Evolutionary conservation across 768 basidiomycete species (phyloP).

Genomic region (Tubosaeta sp.): DNA sequence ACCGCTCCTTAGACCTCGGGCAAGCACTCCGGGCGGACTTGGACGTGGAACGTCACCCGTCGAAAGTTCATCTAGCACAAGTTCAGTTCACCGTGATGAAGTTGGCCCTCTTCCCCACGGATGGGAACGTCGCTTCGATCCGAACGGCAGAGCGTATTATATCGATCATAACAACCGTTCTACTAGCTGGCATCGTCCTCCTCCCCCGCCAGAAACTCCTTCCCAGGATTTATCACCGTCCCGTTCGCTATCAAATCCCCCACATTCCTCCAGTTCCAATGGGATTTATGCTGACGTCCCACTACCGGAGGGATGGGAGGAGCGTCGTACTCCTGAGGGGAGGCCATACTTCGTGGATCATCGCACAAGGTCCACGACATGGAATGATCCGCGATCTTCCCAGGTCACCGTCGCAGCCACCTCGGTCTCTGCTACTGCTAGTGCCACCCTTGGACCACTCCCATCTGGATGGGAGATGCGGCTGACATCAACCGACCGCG

Average conservation of each 20-base stretch:
- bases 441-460: constrained; percentile 69
- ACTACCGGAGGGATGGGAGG: constrained; percentile 89
- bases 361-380: constrained; percentile 81
- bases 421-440: constrained; percentile 40
- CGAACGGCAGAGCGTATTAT: constrained; percentile 66
- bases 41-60: constrained; percentile 3
- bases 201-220: constrained; percentile 19
- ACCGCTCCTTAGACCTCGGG: constrained; percentile 10
- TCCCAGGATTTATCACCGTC: constrained; percentile 16
- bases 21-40: constrained; percentile 7
- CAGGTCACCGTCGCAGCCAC: constrained; percentile 45
- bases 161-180: constrained; percentile 82
- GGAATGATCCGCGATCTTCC: constrained; percentile 77
- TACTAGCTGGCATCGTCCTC: constrained; percentile 73
- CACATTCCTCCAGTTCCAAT: constrained; percentile 30
- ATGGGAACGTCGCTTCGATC: constrained; percentile 81
- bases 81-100: constrained; percentile 47
- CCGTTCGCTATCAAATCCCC: constrained; percentile 13
- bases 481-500: constrained; percentile 73
- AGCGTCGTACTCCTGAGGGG: constrained; percentile 85
- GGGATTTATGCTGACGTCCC: constrained; percentile 55
- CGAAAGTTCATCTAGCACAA: constrained; percentile 3
- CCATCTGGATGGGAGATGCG: constrained; percentile 97
- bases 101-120: constrained; percentile 65
- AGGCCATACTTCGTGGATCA: constrained; percentile 75